Evolutionary conservation across 164 flowering plant genomes (phyloP).

Genomic region (Brasenia schreberi): DNA sequence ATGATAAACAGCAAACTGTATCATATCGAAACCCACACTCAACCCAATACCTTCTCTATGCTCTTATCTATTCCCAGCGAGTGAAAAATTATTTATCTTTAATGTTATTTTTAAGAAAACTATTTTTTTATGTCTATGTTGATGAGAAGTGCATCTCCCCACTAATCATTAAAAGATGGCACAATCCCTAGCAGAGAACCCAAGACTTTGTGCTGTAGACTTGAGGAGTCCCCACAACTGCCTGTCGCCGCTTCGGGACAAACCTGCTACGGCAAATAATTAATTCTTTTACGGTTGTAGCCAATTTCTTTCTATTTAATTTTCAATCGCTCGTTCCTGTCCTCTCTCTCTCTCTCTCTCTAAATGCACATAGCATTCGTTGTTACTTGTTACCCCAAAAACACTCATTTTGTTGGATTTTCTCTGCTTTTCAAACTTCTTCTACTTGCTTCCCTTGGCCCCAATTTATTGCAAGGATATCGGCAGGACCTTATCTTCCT

Average conservation of each 20-base stretch:
- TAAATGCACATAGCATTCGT: not conserved
- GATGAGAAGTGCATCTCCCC: not conserved
- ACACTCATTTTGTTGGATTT: slow-evolving; percentile 1
- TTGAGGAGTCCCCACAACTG: slow-evolving; percentile 40
- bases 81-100: too few relatives aligned
- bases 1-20: too few relatives aligned
- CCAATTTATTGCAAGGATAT: not conserved
- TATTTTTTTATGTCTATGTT: too few relatives aligned
- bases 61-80: too few relatives aligned
- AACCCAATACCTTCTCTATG: too few relatives aligned
- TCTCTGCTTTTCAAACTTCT: slow-evolving; percentile 8
- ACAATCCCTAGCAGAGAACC: slow-evolving; percentile 7
- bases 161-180: slow-evolving; percentile 7
- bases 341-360: slow-evolving; percentile 6
- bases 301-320: not conserved
- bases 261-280: slow-evolving; percentile 33
- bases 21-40: too few relatives aligned
- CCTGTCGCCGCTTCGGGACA: slow-evolving; percentile 44
- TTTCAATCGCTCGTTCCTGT: slow-evolving; percentile 2
- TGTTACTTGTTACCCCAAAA: not conserved
- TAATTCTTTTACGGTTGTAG: slow-evolving; percentile 2
- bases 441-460: not conserved
- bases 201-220: slow-evolving; percentile 5
- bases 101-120: too few relatives aligned
- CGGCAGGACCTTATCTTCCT: not conserved